phyloP scores from a whole-genome alignment of 176 grass and related monocot species.

The Saccharum officinarum region DNA sequence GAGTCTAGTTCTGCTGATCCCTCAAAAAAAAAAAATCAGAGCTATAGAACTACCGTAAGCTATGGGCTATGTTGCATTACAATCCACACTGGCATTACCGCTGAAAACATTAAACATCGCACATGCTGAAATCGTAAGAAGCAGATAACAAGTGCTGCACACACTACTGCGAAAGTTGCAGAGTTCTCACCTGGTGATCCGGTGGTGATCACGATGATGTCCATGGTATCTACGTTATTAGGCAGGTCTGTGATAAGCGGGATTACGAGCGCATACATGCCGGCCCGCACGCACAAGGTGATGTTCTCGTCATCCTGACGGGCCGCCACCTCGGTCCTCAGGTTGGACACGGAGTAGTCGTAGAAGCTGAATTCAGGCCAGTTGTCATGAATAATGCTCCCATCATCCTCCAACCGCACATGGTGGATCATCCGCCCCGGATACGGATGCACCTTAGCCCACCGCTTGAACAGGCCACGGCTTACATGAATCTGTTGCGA shows the following conservation, averaged over 20 bases:
- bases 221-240: background rate
- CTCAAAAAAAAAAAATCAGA: no score
- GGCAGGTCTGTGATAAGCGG: no score
- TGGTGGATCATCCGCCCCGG: background rate
- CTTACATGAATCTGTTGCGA: background rate
- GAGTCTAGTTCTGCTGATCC: no score
- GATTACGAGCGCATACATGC: background rate
- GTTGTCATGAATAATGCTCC: background rate
- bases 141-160: background rate
- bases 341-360: background rate
- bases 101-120: background rate
- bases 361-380: background rate
- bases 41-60: no score
- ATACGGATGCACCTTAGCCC: background rate
- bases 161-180: background rate
- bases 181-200: background rate
- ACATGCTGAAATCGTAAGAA: background rate
- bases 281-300: constrained; percentile 11
- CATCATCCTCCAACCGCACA: background rate
- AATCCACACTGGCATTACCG: background rate
- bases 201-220: background rate
- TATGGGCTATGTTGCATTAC: no score
- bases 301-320: background rate
- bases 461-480: background rate
- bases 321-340: background rate